phyloP scores from a whole-genome alignment of 192 early-diverging fungal species.

The Gaertneriomyces semiglobifer region DNA sequence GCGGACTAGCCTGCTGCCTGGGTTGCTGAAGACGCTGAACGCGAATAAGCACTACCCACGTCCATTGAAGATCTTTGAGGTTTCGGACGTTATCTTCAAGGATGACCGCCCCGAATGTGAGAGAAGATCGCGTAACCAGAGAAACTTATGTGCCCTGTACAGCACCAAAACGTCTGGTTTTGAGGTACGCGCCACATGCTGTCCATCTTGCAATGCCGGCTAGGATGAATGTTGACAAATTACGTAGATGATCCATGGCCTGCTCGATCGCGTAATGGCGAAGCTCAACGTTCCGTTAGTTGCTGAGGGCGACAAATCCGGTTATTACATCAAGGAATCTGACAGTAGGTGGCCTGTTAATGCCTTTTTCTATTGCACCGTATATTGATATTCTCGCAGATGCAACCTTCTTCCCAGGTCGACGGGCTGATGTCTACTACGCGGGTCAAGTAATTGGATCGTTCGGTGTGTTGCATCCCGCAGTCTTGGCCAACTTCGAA shows the following conservation, averaged over 20 bases:
- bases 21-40: constrained; percentile 88
- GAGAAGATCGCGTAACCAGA: constrained; percentile 80
- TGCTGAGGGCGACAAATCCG: constrained; percentile 45
- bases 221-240: background rate
- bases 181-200: constrained; percentile 48
- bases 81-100: constrained; percentile 90
- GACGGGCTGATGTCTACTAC: constrained; percentile 82
- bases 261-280: constrained; percentile 85
- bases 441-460: constrained; percentile 63
- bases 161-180: constrained; percentile 79
- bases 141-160: constrained; percentile 83
- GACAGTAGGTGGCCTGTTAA: constrained; percentile 45
- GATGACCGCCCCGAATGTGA: constrained; percentile 66
- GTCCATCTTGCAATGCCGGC: background rate
- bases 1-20: constrained; percentile 86
- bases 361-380: background rate
- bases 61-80: constrained; percentile 94
- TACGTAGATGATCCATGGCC: constrained; percentile 75
- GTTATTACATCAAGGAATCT: constrained; percentile 79
- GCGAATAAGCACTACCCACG: constrained; percentile 81
- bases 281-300: constrained; percentile 66
- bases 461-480: constrained; percentile 91
- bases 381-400: constrained; percentile 38
- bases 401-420: constrained; percentile 86
- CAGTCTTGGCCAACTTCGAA: constrained; percentile 81